These are phyloP conservation scores for Tulasnella sp. DNA, from an alignment of 768 basidiomycete species.

Conservation along the genomic window DNA sequence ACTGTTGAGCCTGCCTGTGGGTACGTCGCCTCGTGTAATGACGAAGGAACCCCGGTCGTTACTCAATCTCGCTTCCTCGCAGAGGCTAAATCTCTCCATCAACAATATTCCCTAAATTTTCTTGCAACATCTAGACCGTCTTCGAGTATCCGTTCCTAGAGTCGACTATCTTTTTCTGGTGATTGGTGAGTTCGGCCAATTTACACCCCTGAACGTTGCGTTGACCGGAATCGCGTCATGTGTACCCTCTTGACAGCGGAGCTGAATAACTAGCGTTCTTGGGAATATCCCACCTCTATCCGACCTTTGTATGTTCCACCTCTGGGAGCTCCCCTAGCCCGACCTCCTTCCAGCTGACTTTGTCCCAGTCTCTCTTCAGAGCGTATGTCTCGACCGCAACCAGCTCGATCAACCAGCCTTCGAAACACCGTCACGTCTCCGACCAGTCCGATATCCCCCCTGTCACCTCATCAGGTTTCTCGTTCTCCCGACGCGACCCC, in stretches of 20 bases:
- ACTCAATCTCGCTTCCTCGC: conserved; percentile 6
- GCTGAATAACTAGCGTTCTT: no score
- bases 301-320: no score
- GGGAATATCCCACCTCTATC: no score
- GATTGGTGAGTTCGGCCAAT: background rate
- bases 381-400: background rate
- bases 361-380: background rate
- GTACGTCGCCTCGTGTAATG: background rate
- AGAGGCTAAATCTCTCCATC: background rate
- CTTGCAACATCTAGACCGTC: background rate
- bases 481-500: conserved; percentile 33
- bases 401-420: background rate
- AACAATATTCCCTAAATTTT: background rate
- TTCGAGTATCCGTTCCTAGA: no score
- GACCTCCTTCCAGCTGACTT: no score
- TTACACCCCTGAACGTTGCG: background rate
- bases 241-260: no score
- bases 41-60: background rate
- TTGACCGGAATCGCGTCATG: background rate
- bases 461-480: background rate
- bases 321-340: no score
- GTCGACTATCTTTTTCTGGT: background rate
- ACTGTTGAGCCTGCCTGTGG: background rate
- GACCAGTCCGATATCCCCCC: background rate
- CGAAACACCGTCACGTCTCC: background rate